A percentile compares a stretch with the other conserved stretches of the same genome.
phyloP scores from a whole-genome alignment of 164 flowering plant genomes.

The Saururus chinensis region DNA sequence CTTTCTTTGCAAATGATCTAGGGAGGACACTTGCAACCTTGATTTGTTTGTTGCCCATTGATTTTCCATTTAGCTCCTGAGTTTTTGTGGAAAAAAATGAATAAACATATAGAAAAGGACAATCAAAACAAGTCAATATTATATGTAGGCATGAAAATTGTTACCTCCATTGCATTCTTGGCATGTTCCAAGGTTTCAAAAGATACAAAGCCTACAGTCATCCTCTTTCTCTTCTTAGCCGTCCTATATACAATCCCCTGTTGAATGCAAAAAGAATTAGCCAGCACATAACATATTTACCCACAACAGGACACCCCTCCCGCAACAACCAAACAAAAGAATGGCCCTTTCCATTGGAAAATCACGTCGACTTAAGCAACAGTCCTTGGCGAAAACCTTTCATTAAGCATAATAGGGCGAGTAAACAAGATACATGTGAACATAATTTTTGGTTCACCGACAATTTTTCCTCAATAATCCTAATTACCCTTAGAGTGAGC shows the following conservation, averaged over 20 bases:
- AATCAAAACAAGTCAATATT: neutral
- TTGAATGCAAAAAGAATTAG: constrained; percentile 4
- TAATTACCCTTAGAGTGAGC: too few species aligned
- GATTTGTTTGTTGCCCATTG: constrained; percentile 55
- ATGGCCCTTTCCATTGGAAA: too few species aligned
- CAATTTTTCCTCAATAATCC: too few species aligned
- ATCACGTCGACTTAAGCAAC: too few species aligned
- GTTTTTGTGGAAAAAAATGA: constrained; percentile 2
- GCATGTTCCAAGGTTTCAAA: constrained; percentile 56
- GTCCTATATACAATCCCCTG: constrained; percentile 56
- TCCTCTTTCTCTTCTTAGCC: constrained; percentile 84
- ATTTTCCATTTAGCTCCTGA: constrained; percentile 64
- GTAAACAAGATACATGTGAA: too few species aligned
- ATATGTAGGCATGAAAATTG: neutral
- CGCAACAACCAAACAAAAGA: too few species aligned
- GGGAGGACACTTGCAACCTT: constrained; percentile 71
- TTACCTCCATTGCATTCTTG: constrained; percentile 58
- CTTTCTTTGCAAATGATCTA: constrained; percentile 48
- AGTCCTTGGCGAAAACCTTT: too few species aligned
- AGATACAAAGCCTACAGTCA: constrained; percentile 73
- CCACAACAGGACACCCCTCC: too few species aligned
- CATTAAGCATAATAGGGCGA: too few species aligned
- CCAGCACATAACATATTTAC: neutral
- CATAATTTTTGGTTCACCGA: too few species aligned
- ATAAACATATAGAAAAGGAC: neutral